Percentiles rank a stretch among this genome's conserved stretches.
Evolutionary conservation across 768 basidiomycete genomes (phyloP).

Genomic region (Suillus paluster): DNA sequence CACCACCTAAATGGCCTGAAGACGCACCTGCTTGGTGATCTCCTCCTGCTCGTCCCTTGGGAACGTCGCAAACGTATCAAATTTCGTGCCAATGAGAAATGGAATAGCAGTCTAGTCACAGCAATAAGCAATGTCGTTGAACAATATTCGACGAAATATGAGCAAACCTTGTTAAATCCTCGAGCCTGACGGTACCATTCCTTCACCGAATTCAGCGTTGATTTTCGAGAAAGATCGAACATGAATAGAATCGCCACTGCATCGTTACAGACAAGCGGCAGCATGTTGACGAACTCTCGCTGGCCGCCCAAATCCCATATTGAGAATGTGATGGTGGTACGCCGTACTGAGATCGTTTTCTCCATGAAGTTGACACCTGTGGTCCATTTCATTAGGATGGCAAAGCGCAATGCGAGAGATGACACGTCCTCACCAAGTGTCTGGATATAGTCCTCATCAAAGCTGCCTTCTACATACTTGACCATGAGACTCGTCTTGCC

Average conservation of each 20-base stretch:
- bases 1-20: constrained; percentile 9
- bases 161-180: constrained; percentile 94
- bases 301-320: constrained; percentile 99
- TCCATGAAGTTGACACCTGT: constrained; percentile 99
- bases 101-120: constrained; percentile 88
- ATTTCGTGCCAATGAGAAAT: constrained; percentile 98
- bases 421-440: constrained; percentile 76
- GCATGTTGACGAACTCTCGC: constrained; percentile 98
- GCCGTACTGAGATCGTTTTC: constrained; percentile 97
- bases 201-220: constrained; percentile 97
- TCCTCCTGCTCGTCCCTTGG: constrained; percentile 98
- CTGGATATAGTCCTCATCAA: constrained; percentile 99
- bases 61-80: constrained; percentile 95
- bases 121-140: constrained; percentile 18
- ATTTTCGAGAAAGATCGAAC: constrained; percentile 98
- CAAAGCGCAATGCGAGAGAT: background rate
- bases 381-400: constrained; percentile 13
- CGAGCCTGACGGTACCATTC: constrained; percentile 99
- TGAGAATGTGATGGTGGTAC: constrained; percentile 99
- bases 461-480: constrained; percentile 98
- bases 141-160: background rate
- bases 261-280: constrained; percentile 97
- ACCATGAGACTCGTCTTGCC: constrained; percentile 99
- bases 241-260: constrained; percentile 99
- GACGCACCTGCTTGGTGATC: constrained; percentile 90